Evolutionary conservation across 1,284 basidiomycete species (phyloP).

Genomic region (Laetiporus sulphureus): DNA sequence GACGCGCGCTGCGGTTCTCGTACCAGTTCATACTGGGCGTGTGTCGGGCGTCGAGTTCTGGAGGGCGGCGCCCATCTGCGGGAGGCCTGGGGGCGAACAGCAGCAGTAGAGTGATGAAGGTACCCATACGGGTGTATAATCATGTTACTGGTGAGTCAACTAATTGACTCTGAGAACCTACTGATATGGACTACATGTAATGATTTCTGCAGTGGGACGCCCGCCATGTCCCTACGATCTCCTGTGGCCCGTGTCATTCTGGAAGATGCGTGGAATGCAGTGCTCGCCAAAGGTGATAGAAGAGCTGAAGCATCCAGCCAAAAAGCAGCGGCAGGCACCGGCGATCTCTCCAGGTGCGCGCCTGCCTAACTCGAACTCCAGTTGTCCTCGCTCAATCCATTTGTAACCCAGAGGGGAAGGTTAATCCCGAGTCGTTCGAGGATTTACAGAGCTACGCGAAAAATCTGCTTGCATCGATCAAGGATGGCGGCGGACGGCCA

Average conservation of each 20-base stretch:
- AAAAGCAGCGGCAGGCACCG: too few relatives aligned
- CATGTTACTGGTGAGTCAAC: conserved; percentile 61
- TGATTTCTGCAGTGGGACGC: conserved; percentile 38
- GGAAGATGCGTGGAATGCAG: conserved; percentile 7
- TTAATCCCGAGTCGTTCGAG: conserved; percentile 17
- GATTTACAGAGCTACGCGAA: conserved; percentile 32
- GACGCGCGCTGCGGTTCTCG: conserved; percentile 77
- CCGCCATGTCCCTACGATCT: conserved; percentile 57
- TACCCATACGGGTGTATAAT: conserved; percentile 85
- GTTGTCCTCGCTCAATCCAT: too few relatives aligned
- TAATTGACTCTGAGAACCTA: conserved; percentile 1
- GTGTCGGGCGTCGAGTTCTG: conserved; percentile 50
- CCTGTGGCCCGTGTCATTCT: conserved; percentile 51
- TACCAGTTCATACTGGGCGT: conserved; percentile 88
- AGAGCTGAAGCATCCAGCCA: conserved; percentile 6
- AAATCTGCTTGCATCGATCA: conserved; percentile 39
- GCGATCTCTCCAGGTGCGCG: too few relatives aligned
- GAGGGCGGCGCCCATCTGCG: conserved; percentile 20
- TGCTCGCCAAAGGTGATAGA: conserved; percentile 16
- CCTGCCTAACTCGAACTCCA: too few relatives aligned
- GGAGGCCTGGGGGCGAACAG: conserved; percentile 38
- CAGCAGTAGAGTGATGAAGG: conserved; percentile 77
- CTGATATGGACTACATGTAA: conserved; percentile 2
- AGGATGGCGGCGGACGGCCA: too few relatives aligned
- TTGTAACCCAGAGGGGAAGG: neutral